Evolutionary conservation across 208 protist species (phyloP).

Genomic region (Paratrypanosoma confusum): DNA sequence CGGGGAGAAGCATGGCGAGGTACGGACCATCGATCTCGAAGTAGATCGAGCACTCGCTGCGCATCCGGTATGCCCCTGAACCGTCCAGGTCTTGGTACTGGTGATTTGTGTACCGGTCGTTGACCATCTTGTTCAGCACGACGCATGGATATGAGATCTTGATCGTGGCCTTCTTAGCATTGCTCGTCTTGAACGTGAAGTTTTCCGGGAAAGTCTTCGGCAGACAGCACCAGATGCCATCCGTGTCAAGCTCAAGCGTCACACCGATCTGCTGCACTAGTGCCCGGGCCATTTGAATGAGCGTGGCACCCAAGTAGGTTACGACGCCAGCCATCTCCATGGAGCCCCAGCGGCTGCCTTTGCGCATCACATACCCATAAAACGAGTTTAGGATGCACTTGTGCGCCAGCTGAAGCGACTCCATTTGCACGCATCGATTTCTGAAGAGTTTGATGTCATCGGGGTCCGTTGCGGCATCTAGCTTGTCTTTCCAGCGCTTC

Average conservation of each 20-base stretch:
- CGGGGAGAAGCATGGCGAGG: slow-evolving; percentile 98
- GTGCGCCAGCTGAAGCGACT: slow-evolving; percentile 99
- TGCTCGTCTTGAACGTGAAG: slow-evolving; percentile 81
- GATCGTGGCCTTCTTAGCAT: slow-evolving; percentile 49
- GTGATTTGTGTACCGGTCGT: slow-evolving; percentile 96
- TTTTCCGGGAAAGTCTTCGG: slow-evolving; percentile 97
- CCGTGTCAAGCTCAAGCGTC: slow-evolving; percentile 99
- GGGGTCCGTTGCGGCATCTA: slow-evolving; percentile 69
- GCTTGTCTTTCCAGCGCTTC: slow-evolving; percentile 93
- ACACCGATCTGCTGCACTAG: slow-evolving; percentile 97
- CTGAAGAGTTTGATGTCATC: slow-evolving; percentile 84
- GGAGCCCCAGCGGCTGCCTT: slow-evolving; percentile 97
- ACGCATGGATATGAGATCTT: slow-evolving; percentile 94
- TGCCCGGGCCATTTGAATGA: slow-evolving; percentile 96
- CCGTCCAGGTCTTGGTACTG: slow-evolving; percentile 95
- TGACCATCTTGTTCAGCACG: slow-evolving; percentile 98
- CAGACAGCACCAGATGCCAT: slow-evolving; percentile 99
- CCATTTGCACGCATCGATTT: slow-evolving; percentile 96
- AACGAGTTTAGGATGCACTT: slow-evolving; percentile 99
- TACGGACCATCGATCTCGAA: slow-evolving; percentile 99
- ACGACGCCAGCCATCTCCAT: slow-evolving; percentile 99
- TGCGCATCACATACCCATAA: slow-evolving; percentile 99
- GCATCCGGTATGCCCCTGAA: slow-evolving; percentile 58
- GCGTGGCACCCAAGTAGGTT: slow-evolving; percentile 96
- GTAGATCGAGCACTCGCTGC: slow-evolving; percentile 96